Evolutionary conservation across 352 stramenopile genomes (phyloP), one percentile per base, ranked within the genome.

Genomic region (Nothophytophthora sp.): DNA sequence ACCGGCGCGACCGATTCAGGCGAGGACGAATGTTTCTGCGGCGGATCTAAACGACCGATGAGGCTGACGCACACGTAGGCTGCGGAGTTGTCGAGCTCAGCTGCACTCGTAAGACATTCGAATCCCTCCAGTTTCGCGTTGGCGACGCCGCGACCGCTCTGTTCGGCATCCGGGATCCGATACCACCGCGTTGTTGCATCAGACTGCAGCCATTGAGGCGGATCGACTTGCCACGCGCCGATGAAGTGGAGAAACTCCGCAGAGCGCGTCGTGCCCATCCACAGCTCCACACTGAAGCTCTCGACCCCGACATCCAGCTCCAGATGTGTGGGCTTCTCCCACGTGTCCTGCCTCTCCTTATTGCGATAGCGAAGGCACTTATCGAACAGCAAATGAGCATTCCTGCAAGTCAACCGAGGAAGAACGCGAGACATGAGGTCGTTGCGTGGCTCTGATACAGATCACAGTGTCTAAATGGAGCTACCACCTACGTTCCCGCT

Each of bases 181-280:
- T 59, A 69, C 45, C 49, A 63, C 12, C 53, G 59, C 39, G 47
- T 38, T 20, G 23, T 39, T 35, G 38, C 32, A 16, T 38, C 46
- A 4, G 38, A 55, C 16, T 55, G 12, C n/a, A 41, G 23, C 69
- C 65, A 76, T 24, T 50, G 20, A 6, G 5, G 11, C 33, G 63
- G 23, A n/a, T 73, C 53, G 29, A 79, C 38, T 23, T 12, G 47
- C 29, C 47, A 62, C 13, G 18, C 29, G 2, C 19, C 54, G 18
- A 65, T 25, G 56, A 69, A 71, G 33, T 76, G 62, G 23, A 80
- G 43, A 8, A 70, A 61, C 5, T 58, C 60, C 18, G 28, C 53
- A 30, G 42, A 36, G 13, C 40, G 29, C 8, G 25, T 38, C 13
- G 16, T 9, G 2, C 38, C 35, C 12, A 19, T 23, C 55, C 60